A percentile compares a stretch with the other conserved stretches of the same genome.
phyloP scores from a whole-genome alignment of 352 stramenopile genomes.

The Phytophthora aleatoria region DNA sequence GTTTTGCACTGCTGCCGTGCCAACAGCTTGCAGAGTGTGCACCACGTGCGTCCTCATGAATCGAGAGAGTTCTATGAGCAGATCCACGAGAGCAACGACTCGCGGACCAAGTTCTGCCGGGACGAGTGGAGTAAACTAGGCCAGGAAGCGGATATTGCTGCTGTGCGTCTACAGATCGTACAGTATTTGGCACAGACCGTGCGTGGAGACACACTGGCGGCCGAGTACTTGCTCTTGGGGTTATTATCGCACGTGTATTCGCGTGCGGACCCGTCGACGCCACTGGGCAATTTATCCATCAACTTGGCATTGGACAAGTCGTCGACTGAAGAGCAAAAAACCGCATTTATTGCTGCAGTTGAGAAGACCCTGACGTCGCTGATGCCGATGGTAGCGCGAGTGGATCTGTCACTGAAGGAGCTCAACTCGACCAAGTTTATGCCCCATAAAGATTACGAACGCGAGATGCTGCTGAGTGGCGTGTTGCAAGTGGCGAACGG shows the following conservation, averaged over 20 bases:
- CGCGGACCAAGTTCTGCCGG: conserved; percentile 40
- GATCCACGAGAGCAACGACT: conserved; percentile 41
- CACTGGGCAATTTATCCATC: conserved; percentile 74
- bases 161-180: conserved; percentile 47
- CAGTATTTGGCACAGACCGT: conserved; percentile 48
- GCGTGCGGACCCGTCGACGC: conserved; percentile 60
- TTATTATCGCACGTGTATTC: conserved; percentile 79
- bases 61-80: conserved; percentile 34
- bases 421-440: conserved; percentile 69
- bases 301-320: conserved; percentile 56
- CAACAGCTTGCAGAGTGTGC: conserved; percentile 37
- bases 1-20: conserved; percentile 75
- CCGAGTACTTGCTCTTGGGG: conserved; percentile 75
- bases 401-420: conserved; percentile 67
- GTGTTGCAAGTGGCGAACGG: conserved; percentile 72
- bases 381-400: conserved; percentile 54
- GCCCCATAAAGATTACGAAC: conserved; percentile 81
- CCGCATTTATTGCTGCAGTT: conserved; percentile 29
- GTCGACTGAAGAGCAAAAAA: conserved; percentile 24
- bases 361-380: conserved; percentile 40
- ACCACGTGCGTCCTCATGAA: conserved; percentile 60
- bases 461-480: conserved; percentile 55
- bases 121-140: conserved; percentile 40
- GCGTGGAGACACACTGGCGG: conserved; percentile 51
- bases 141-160: conserved; percentile 17